phyloP scores from a whole-genome alignment of 2,329 filamentous ascomycete species.

The Diplodia intermedia region DNA sequence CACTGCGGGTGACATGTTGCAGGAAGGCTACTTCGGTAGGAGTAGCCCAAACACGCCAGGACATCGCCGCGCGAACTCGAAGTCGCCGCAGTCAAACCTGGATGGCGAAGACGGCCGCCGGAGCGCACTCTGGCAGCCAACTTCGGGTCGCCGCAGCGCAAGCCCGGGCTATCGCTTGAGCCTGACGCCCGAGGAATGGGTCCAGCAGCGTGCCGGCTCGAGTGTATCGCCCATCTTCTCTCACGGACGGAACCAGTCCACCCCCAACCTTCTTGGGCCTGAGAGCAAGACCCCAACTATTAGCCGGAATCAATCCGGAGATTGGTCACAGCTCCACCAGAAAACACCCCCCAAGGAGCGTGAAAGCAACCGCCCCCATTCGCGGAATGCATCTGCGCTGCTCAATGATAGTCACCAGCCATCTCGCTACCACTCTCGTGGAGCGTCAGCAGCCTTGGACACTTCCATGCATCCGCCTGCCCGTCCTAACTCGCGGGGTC shows the following conservation, averaged over 20 bases:
- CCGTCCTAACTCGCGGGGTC: conserved; percentile 64
- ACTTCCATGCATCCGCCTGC: conserved; percentile 33
- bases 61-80: conserved; percentile 50
- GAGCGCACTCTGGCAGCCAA: conserved; percentile 80
- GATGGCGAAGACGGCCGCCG: conserved; percentile 59
- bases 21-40: conserved; percentile 42
- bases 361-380: conserved; percentile 17
- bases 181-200: conserved; percentile 81
- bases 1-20: no score
- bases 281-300: conserved; percentile 51
- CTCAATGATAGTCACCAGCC: conserved; percentile 10
- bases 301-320: conserved; percentile 52
- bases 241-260: conserved; percentile 40
- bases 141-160: conserved; percentile 35
- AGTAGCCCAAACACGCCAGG: conserved; percentile 51
- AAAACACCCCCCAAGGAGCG: conserved; percentile 19
- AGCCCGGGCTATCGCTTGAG: conserved; percentile 21
- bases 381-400: conserved; percentile 28
- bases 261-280: conserved; percentile 54
- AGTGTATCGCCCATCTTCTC: conserved; percentile 57
- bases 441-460: conserved; percentile 23
- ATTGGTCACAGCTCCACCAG: conserved; percentile 51
- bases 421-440: conserved; percentile 36
- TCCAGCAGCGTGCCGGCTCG: conserved; percentile 73
- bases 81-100: conserved; percentile 37